phyloP scores from a whole-genome alignment of 2,329 filamentous ascomycete species.

The Trichoderma asperellum region DNA sequence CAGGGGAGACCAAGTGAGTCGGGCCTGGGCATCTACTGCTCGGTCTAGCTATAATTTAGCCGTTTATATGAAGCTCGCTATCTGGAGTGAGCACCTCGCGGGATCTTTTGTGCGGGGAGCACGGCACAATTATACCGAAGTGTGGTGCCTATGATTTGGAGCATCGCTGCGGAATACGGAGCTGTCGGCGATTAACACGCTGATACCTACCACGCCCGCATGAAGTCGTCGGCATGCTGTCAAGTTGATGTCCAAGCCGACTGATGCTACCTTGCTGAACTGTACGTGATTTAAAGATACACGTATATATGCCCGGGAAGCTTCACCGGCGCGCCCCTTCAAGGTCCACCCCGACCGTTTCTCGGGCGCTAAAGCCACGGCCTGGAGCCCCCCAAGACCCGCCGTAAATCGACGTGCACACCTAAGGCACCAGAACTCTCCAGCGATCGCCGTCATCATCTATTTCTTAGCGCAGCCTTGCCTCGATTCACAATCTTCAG shows the following conservation, averaged over 20 bases:
- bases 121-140: conserved; percentile 4
- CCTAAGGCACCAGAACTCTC: background rate
- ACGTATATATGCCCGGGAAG: background rate
- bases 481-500: background rate
- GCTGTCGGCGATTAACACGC: background rate
- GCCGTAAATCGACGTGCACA: background rate
- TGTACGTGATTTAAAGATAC: background rate
- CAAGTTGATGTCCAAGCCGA: background rate
- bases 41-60: background rate
- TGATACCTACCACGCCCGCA: background rate
- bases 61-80: background rate
- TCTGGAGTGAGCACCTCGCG: background rate
- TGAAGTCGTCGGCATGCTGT: background rate
- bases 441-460: background rate
- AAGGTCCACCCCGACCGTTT: conserved; percentile 11
- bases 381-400: conserved; percentile 11
- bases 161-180: background rate
- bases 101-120: conserved; percentile 8
- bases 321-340: background rate
- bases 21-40: background rate
- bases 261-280: background rate
- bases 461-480: conserved; percentile 1
- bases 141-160: background rate
- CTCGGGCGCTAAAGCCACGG: conserved; percentile 14
- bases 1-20: background rate